Base-by-base conservation (phyloP, 2,329 filamentous ascomycete genomes). In the Dothiorella sarmentorum region DNA sequence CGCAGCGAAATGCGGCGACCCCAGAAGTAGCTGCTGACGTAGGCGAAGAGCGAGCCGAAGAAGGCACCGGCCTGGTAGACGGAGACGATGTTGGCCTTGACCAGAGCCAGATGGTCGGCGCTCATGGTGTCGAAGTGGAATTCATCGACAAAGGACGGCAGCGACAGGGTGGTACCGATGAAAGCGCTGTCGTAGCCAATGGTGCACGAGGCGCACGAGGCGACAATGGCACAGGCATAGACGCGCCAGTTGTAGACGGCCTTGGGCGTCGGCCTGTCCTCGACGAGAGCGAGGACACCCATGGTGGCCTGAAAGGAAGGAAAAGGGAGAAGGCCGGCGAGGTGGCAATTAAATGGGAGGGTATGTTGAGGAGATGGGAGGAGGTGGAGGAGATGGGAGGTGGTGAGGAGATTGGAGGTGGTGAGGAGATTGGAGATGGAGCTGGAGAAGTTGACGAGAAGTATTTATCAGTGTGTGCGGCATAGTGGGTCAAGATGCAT, bases 11-110 rank as follows among this genome's bases (percentile, higher is more conserved):
- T 82, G 66, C 83, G 83, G 20, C 89, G 82, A 26, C 89, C 89
- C 62, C 87, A 75, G 69, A 82, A 89, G 75, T 87, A 85, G 27
- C 82, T 85, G 31, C 83, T 80, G 7, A 77, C 79, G 64, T 88
- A 91, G 59, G 85, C 87, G 61, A 82, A 80, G 38, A 91, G 75
- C n/a, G 86, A 84, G 52, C 90, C 90, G 65, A 93, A 92, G 76
- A 94, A 92, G 61, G 89, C 89, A 60, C 89, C 89, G 9, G 89
- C 90, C 73, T 93, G 90, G 75, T 90, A 92, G 56, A 88, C 83
- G 24, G 87, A 91, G 53, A 91, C 89, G 61, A 92, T 91, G 71
- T 92, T 93, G 66, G 86, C 78, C 67, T 85, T 86, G 47, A 88
- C 76, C 3, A 88, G 73, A 27, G 85, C 80, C 24, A 85, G 74